Evolutionary conservation across 176 grass and related monocot genomes (phyloP), one percentile per base, ranked within the genome.

Genomic region (Otatea glauca): DNA sequence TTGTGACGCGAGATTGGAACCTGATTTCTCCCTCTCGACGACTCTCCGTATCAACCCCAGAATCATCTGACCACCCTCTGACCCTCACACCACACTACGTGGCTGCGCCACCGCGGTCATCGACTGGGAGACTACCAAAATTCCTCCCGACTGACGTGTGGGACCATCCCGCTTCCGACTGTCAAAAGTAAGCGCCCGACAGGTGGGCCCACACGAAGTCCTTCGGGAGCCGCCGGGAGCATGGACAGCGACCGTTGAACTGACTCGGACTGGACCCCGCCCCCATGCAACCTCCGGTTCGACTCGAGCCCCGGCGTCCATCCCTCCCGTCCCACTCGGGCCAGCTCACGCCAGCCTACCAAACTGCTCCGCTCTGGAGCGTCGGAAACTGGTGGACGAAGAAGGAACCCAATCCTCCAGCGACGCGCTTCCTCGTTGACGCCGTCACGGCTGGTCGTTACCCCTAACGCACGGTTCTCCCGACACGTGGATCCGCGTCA

Each of bases 291-390:
- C 35, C 35, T 37, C 41, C 25, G 16, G 14, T 81, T 66, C 45
- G 58, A 34, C 41, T 55, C 68, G 59, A 76, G 16, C 61, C 39
- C 75, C 48, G 38, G 17, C 67, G 74, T 17, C 48, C 60, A 21
- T 64, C 69, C 54, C 73, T 6, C 23, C 61, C 29, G 60, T 75
- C 41, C n/a, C 53, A 27, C 38, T 78, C n/a, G 73, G 67, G 35
- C 78, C 74, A 86, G 58, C 84, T 61, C 88, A 74, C 68, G 24
- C 73, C 84, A 90, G 77, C 83, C 55, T 37, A 37, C 35, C 35
- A 37, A 4, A 37, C 35, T 37, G 35, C 35, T 4, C 35, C 35
- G 35, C 35, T 37, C 35, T 37, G 35, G 35, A 2, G 3, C 35
- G 2, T 29, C 35, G 35, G 35, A 37, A 37, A 37, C 35, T 2